These are phyloP conservation scores for Verticillium nonalfalfae DNA, from an alignment of 2,329 filamentous ascomycete genomes.

Conservation along the genomic window DNA sequence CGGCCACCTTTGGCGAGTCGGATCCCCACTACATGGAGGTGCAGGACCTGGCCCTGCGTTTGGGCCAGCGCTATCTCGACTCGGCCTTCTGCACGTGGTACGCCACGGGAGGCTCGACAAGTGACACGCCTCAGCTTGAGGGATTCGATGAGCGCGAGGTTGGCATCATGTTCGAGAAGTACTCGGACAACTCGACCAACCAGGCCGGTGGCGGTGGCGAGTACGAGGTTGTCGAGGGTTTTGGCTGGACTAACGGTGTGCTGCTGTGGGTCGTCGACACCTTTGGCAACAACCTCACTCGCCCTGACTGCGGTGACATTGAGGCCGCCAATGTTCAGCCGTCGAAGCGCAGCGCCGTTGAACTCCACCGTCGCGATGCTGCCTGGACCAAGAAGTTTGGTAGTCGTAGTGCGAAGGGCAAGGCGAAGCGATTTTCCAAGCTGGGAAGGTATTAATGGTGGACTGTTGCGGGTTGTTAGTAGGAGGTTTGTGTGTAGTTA, in stretches of 20 bases:
- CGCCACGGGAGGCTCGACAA: constrained; percentile 57
- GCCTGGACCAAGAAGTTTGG: constrained; percentile 42
- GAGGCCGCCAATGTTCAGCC: constrained; percentile 29
- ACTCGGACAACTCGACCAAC: constrained; percentile 53
- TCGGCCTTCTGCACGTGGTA: constrained; percentile 66
- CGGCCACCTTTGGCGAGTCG: constrained; percentile 44
- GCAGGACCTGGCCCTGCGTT: constrained; percentile 46
- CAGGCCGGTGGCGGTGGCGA: constrained; percentile 59
- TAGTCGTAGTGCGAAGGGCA: constrained; percentile 3
- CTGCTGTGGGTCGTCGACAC: constrained; percentile 59
- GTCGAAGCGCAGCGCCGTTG: constrained; percentile 33
- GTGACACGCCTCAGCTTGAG: constrained; percentile 40
- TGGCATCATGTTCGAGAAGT: constrained; percentile 68
- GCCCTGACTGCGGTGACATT: constrained; percentile 50
- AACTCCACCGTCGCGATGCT: constrained; percentile 39
- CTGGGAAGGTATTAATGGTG: not conserved
- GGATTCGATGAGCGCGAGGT: constrained; percentile 33
- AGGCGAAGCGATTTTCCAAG: not conserved
- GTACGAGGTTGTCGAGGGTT: constrained; percentile 64
- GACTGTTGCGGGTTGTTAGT: not conserved
- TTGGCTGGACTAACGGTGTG: constrained; percentile 66
- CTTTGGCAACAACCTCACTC: constrained; percentile 48
- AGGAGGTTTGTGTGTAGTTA: not conserved
- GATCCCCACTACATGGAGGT: constrained; percentile 48
- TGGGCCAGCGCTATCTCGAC: constrained; percentile 62